Conservation (phyloP, 2,329 filamentous ascomycete genomes). For the Macroventuria anomochaeta region DNA sequence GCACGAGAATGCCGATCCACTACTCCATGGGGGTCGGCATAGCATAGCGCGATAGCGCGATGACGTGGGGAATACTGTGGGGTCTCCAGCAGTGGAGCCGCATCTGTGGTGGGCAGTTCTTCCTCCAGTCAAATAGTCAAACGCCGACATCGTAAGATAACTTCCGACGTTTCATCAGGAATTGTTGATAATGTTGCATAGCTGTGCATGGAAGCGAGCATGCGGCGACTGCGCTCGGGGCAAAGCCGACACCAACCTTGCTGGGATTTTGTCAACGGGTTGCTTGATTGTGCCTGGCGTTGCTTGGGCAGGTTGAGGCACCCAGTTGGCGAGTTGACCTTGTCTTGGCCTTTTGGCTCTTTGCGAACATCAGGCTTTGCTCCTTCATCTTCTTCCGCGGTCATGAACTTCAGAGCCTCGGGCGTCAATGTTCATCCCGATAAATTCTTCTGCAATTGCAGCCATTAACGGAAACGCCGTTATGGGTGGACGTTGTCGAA, state of each 20-base stretch:
- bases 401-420: background rate
- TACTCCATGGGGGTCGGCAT: constrained; percentile 19
- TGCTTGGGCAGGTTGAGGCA: constrained; percentile 2
- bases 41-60: constrained; percentile 13
- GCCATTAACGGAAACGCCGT: background rate
- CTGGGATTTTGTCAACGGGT: background rate
- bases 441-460: background rate
- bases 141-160: constrained; percentile 17
- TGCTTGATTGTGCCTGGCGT: constrained; percentile 15
- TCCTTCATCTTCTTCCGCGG: background rate
- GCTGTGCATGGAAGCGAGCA: constrained; percentile 4
- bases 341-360: constrained; percentile 13
- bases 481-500: background rate
- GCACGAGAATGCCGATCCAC: constrained; percentile 4
- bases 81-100: constrained; percentile 28
- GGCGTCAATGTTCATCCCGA: background rate
- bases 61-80: constrained; percentile 28
- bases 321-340: background rate
- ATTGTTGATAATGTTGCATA: constrained; percentile 8
- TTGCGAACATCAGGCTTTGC: background rate
- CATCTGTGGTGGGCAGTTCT: constrained; percentile 19
- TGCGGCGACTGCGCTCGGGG: constrained; percentile 13
- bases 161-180: constrained; percentile 1
- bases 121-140: constrained; percentile 33
- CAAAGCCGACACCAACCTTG: constrained; percentile 4